Evolutionary conservation across 352 stramenopile genomes (phyloP).

Genomic region (Thalassiosira mediterranea): DNA sequence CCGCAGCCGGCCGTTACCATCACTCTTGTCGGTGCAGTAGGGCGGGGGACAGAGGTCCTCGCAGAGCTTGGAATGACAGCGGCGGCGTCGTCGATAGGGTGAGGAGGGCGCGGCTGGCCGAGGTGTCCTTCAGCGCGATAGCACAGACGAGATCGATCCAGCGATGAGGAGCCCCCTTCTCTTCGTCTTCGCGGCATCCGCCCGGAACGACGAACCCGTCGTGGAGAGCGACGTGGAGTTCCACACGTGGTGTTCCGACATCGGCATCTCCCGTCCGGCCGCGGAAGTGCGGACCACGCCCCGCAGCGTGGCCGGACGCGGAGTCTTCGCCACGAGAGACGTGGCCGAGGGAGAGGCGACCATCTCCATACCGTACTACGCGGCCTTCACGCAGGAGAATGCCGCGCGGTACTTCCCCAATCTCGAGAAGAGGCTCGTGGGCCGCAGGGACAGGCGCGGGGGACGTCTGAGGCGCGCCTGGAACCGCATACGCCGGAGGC

Average conservation of each 20-base stretch:
- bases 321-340: conserved; percentile 51
- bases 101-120: too few species aligned
- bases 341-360: conserved; percentile 39
- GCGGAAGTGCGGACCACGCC: conserved; percentile 44
- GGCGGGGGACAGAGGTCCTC: too few species aligned
- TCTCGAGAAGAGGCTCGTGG: background rate
- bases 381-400: conserved; percentile 53
- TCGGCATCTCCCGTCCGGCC: conserved; percentile 32
- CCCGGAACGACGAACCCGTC: background rate
- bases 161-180: background rate
- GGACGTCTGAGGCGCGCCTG: conserved; percentile 20
- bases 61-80: too few species aligned
- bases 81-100: too few species aligned
- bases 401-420: conserved; percentile 37
- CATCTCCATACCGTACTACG: conserved; percentile 49
- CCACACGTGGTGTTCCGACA: conserved; percentile 35
- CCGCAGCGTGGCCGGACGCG: conserved; percentile 49
- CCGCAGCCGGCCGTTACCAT: too few species aligned
- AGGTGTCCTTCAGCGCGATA: too few species aligned
- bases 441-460: background rate
- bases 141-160: too few species aligned
- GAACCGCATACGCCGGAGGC: conserved; percentile 22
- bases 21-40: too few species aligned
- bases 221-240: conserved; percentile 36
- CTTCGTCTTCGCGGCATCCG: background rate